A percentile compares a stretch with the other conserved stretches of the same genome.
Evolutionary conservation across 371 early-diverging fungal species (phyloP).

Genomic region (Mucor lusitanicus): DNA sequence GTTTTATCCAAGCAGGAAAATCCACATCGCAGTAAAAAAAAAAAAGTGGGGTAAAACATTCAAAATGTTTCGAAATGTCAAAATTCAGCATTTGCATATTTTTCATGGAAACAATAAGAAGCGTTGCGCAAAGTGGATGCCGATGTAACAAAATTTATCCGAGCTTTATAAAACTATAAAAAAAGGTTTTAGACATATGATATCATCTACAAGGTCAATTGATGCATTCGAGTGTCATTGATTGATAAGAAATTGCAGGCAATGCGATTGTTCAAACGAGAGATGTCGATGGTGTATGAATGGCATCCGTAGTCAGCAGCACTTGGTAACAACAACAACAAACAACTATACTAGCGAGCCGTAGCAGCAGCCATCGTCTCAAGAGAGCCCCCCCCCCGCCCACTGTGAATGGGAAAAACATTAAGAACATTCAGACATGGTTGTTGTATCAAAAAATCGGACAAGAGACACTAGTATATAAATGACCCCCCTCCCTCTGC

Average conservation of each 20-base stretch:
- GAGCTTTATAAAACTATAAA: neutral
- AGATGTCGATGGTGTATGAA: no score
- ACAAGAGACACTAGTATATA: neutral
- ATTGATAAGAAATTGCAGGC: no score
- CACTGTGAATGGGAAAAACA: neutral
- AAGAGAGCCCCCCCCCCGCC: neutral
- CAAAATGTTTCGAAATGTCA: neutral
- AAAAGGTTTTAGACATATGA: slow-evolving; percentile 1
- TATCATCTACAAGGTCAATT: neutral
- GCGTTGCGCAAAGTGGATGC: neutral
- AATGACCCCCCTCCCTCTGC: neutral
- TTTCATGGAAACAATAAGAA: neutral
- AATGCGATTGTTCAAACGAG: no score
- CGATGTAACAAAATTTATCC: neutral
- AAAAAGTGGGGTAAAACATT: neutral
- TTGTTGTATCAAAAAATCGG: neutral
- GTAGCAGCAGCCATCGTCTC: neutral
- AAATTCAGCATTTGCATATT: neutral
- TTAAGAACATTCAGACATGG: neutral
- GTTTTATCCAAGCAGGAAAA: neutral
- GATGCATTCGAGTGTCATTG: neutral
- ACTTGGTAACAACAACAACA: no score
- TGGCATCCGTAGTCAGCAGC: no score
- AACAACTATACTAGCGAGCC: no score
- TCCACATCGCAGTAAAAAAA: neutral